These are phyloP conservation scores for Colletotrichum higginsianum DNA, from an alignment of 2,329 filamentous ascomycete genomes.

Conservation along the genomic window DNA sequence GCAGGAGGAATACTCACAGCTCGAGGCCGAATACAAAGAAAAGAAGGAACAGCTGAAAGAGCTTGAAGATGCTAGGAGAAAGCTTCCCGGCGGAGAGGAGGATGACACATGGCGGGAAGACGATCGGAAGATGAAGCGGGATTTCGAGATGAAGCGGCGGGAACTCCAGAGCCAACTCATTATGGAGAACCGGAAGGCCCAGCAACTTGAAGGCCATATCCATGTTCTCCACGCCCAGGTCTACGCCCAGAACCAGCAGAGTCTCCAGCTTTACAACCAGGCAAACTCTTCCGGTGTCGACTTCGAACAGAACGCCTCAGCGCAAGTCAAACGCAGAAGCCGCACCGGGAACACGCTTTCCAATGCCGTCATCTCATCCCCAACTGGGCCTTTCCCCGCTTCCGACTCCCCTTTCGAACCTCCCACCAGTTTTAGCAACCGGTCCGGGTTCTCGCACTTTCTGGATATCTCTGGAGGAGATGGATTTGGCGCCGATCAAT, in stretches of 20 bases:
- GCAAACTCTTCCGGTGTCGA: conserved; percentile 62
- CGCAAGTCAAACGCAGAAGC: conserved; percentile 64
- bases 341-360: conserved; percentile 64
- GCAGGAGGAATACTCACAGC: conserved; percentile 73
- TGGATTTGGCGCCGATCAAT: conserved; percentile 50
- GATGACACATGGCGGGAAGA: conserved; percentile 70
- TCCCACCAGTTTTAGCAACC: conserved; percentile 67
- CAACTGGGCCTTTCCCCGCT: conserved; percentile 55
- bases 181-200: conserved; percentile 62
- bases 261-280: conserved; percentile 61
- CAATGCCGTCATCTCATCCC: conserved; percentile 57
- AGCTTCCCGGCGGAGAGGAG: conserved; percentile 72
- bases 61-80: conserved; percentile 79
- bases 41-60: conserved; percentile 74
- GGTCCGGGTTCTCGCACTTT: conserved; percentile 68
- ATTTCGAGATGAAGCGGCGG: conserved; percentile 69
- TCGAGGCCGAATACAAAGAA: conserved; percentile 82
- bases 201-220: conserved; percentile 64
- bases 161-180: conserved; percentile 67
- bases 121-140: conserved; percentile 66
- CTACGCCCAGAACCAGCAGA: conserved; percentile 58
- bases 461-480: conserved; percentile 62
- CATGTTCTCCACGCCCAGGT: conserved; percentile 64
- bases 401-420: conserved; percentile 62
- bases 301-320: conserved; percentile 59